Evolutionary conservation across 768 basidiomycete genomes (phyloP).

Genomic region (Crassisporium funariophilum): DNA sequence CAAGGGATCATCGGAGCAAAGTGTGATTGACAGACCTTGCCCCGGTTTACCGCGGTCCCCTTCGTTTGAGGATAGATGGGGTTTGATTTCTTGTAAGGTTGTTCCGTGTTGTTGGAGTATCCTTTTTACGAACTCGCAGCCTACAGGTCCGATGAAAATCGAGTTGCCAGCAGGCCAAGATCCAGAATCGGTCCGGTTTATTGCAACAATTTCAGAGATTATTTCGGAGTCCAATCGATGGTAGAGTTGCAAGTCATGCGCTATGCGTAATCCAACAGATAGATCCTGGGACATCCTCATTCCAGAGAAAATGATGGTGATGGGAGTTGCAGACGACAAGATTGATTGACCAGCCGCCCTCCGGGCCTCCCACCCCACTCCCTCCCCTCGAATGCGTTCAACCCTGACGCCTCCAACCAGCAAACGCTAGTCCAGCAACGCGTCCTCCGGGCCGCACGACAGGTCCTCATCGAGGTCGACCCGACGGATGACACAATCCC

Average conservation of each 20-base stretch:
- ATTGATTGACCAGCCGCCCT: conserved; percentile 59
- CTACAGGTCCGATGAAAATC: conserved; percentile 54
- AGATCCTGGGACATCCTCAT: conserved; percentile 32
- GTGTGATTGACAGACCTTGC: conserved; percentile 37
- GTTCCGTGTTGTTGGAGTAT: conserved; percentile 36
- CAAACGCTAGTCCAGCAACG: background rate
- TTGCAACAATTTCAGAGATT: conserved; percentile 42
- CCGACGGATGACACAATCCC: too few relatives aligned
- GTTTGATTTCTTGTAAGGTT: conserved; percentile 30
- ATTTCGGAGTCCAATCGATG: conserved; percentile 73
- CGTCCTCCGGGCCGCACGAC: background rate
- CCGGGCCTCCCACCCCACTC: conserved; percentile 12
- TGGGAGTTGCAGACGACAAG: conserved; percentile 51
- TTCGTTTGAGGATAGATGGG: conserved; percentile 28
- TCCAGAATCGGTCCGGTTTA: conserved; percentile 16
- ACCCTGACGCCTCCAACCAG: background rate
- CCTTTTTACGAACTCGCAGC: conserved; percentile 31
- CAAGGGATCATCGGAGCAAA: too few relatives aligned
- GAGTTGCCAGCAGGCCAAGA: conserved; percentile 49
- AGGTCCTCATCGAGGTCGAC: background rate
- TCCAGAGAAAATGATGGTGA: conserved; percentile 58
- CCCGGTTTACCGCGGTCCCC: conserved; percentile 26
- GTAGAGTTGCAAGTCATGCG: conserved; percentile 67
- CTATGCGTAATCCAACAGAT: conserved; percentile 64
- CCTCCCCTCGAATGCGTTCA: background rate